These are phyloP conservation scores for Aspergillus cavernicola DNA, from an alignment of 495 filamentous ascomycete genomes.

Conservation along the genomic window DNA sequence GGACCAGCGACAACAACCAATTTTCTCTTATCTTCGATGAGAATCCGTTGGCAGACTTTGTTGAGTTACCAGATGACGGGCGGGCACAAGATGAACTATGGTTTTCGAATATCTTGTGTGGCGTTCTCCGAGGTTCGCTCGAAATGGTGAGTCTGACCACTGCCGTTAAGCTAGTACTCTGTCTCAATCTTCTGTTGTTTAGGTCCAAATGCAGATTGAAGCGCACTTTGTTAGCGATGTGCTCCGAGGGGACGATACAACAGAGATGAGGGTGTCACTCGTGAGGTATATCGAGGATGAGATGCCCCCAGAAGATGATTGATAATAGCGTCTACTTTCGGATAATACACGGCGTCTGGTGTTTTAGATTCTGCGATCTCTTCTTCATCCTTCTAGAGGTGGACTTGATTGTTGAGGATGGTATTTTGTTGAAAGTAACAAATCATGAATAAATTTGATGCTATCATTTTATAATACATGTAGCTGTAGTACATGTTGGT, in stretches of 20 bases:
- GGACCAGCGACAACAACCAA: constrained; percentile 92
- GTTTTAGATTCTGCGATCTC: constrained; percentile 15
- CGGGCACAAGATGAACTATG: constrained; percentile 94
- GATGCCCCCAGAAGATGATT: constrained; percentile 94
- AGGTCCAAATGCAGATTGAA: constrained; percentile 99
- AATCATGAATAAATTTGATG: not conserved
- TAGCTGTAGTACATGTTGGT: too few relatives aligned
- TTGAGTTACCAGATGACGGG: constrained; percentile 94
- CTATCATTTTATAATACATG: too few relatives aligned
- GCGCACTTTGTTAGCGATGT: constrained; percentile 96
- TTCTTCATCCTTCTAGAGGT: not conserved
- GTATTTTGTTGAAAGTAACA: not conserved
- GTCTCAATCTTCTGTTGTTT: not conserved
- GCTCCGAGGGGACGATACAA: constrained; percentile 88
- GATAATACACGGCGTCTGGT: constrained; percentile 21
- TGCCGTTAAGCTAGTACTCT: not conserved
- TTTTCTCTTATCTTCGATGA: constrained; percentile 96
- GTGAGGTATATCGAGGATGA: constrained; percentile 97
- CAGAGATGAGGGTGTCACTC: constrained; percentile 92
- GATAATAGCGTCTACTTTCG: constrained; percentile 17
- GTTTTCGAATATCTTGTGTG: constrained; percentile 97
- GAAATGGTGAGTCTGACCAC: constrained; percentile 70
- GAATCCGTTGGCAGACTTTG: constrained; percentile 94
- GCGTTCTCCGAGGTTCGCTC: constrained; percentile 81
- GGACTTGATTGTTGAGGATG: not conserved